Percentiles rank a stretch among this genome's conserved stretches.
These are phyloP conservation scores for Syzygium grande DNA, from an alignment of 345 rosid genomes.

Conservation along the genomic window DNA sequence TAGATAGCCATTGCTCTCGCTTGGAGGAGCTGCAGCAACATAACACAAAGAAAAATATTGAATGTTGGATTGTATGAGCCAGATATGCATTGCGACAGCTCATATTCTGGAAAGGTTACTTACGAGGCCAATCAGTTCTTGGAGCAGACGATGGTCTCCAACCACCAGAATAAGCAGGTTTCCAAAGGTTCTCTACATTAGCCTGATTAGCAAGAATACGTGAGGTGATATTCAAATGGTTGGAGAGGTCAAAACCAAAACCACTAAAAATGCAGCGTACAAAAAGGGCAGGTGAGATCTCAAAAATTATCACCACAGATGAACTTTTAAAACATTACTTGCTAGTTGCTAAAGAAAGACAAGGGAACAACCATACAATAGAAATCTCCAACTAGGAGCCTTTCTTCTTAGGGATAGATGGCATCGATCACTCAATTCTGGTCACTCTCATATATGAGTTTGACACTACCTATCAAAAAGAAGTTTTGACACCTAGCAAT, in stretches of 20 bases:
- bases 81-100: background rate
- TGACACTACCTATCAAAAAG: background rate
- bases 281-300: background rate
- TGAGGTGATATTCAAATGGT: background rate
- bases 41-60: background rate
- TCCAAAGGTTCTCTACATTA: slow-evolving; percentile 78
- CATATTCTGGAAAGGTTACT: slow-evolving; percentile 9
- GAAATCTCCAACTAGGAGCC: background rate
- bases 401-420: background rate
- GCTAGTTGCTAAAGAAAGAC: background rate
- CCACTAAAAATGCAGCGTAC: background rate
- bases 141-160: slow-evolving; percentile 99
- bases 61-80: background rate
- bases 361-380: background rate
- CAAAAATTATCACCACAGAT: background rate
- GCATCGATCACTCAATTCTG: background rate
- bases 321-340: background rate
- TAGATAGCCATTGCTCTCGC: slow-evolving; percentile 76
- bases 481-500: background rate
- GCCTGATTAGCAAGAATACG: slow-evolving; percentile 29
- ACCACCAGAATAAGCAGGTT: slow-evolving; percentile 71
- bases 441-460: background rate
- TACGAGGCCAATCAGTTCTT: slow-evolving; percentile 89
- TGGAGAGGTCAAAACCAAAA: background rate
- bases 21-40: slow-evolving; percentile 72